Percentiles rank a stretch among this genome's conserved stretches.
Evolutionary conservation across 1,139 yeast genomes (phyloP).

Genomic region (Suhomyces bokatorum): DNA sequence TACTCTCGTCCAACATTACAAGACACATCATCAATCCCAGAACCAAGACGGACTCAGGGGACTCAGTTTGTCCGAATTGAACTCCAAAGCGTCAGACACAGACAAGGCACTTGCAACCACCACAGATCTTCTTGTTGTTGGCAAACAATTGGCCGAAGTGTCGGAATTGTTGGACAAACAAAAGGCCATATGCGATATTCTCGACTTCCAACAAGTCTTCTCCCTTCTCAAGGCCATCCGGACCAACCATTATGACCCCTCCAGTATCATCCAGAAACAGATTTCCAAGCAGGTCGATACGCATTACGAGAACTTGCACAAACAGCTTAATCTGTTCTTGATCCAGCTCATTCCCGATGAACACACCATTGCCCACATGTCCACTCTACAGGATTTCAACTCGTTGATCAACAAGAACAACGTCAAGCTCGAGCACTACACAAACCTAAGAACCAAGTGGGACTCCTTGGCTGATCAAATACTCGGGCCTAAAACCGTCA

Average conservation of each 20-base stretch:
- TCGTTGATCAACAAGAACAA: slow-evolving; percentile 16
- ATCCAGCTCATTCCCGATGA: slow-evolving; percentile 25
- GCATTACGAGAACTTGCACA: slow-evolving; percentile 13
- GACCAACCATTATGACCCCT: slow-evolving; percentile 2
- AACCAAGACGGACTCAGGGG: slow-evolving; percentile 5
- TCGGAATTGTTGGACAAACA: slow-evolving; percentile 12
- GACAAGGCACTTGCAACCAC: slow-evolving; percentile 11
- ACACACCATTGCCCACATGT: slow-evolving; percentile 21
- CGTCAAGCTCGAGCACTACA: slow-evolving; percentile 16
- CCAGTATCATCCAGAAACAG: slow-evolving; percentile 11
- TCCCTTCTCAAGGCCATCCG: slow-evolving; percentile 9
- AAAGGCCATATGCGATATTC: slow-evolving; percentile 15
- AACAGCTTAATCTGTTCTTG: slow-evolving; percentile 24
- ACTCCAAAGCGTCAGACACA: slow-evolving; percentile 11
- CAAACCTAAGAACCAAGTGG: slow-evolving; percentile 12
- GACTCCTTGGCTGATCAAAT: slow-evolving; percentile 11
- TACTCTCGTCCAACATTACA: slow-evolving; percentile 2
- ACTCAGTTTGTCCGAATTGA: slow-evolving; percentile 13
- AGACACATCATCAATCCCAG: slow-evolving; percentile 2
- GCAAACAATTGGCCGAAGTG: slow-evolving; percentile 11
- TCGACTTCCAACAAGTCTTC: slow-evolving; percentile 19
- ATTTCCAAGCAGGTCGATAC: slow-evolving; percentile 8
- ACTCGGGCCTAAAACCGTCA: slow-evolving; percentile 5
- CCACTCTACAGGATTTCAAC: slow-evolving; percentile 19
- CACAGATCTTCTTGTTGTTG: slow-evolving; percentile 3